Base-by-base conservation (phyloP, 1,284 basidiomycete species). In the Ceratobasidium sp. region DNA sequence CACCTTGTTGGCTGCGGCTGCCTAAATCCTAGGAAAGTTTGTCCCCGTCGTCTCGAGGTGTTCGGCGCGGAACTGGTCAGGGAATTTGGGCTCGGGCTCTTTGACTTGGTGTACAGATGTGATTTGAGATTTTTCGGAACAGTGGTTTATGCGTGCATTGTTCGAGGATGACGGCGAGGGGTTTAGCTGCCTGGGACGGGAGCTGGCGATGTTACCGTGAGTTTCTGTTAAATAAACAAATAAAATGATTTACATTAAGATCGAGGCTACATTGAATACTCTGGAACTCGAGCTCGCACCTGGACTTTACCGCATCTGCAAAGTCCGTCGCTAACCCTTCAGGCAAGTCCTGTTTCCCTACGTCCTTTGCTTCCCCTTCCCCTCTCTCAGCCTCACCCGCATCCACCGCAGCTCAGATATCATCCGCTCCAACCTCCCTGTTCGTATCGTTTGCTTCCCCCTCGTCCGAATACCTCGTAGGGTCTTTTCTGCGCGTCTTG, bases 21-120 rank as follows among this genome's bases (percentile, higher is more conserved):
- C 86, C 97, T 97, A 99, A 79, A 98, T 89, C 24, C 96, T 96
- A 54, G 86, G 86, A 79, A 99, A 89, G 84, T 99, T 99, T 54
- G 95, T 97, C 11, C 96, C 96, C 81, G 98, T 94, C 0, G 93
- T 94, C 44, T 90, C 90, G 24, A 94, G 84, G 92, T 93, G 79
- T 36, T 47, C 62, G 48, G 73, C 75, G 50, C 47, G 24, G 59
- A 51, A 50, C 7, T 44, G 29, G 54, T 36, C 56, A n/a, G 57
- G 60, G 41, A 50, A 45, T 56, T 76, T 65, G 57, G 69, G 85
- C 80, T 88, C 87, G 75, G 79, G 84, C 64, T 88, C 86, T 60
- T 89, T 91, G 59, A 85, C 86, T 78, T 90, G 88, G 86, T 73
- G 75, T 8, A 95, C 94, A 82, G 93, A 94, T 2, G 88, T 88